Evolutionary conservation across 139 green algal species (phyloP), one percentile per base, ranked within the genome.

Genomic region (Picochlorum sp.): DNA sequence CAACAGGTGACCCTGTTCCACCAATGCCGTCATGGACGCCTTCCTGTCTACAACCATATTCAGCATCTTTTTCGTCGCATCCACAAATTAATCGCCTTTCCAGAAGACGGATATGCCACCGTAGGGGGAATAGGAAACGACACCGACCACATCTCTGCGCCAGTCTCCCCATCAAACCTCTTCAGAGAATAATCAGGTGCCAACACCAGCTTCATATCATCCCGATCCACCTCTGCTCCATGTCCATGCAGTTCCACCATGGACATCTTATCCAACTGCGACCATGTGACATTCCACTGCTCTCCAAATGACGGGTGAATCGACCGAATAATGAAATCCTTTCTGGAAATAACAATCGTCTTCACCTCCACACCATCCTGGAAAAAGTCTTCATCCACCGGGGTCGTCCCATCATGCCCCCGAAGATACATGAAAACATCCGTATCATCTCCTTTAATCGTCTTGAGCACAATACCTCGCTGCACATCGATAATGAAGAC

Each of bases 401-500:
- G 52, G 0, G 16, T 41, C 6, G 34, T 41, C 8, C 34, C 34
- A 11, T 54, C 47, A 26, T 20, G 47, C 47, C n/a, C n/a, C n/a
- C 18, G 16, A 20, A 54, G n/a, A 54, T 54, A 54, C 47, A 54
- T 54, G 47, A 26, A 54, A 26, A 54, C 2, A 45, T 64, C 16
- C 16, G 50, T 24, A 18, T 38, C 16, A 18, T 16, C 14, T 7
- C 24, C 61, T 38, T 23, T 66, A 5, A 80, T 24, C 21, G 66
- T 57, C 9, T 52, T 66, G 1, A 83, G 20, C 30, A 88, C 63
- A 30, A 58, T 32, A 3, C 92, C 92, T 4, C 77, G 90, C 32
- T 14, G 16, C 16, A 58, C 59, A 70, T 98, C 78, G 20, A 98
- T 58, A 30, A 88, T 56, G 59, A 85, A 95, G 11, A 96, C 75